Evolutionary conservation across 495 filamentous ascomycete genomes (phyloP), one percentile per base, ranked within the genome.

Genomic region (Polyplosphaeria fusca): DNA sequence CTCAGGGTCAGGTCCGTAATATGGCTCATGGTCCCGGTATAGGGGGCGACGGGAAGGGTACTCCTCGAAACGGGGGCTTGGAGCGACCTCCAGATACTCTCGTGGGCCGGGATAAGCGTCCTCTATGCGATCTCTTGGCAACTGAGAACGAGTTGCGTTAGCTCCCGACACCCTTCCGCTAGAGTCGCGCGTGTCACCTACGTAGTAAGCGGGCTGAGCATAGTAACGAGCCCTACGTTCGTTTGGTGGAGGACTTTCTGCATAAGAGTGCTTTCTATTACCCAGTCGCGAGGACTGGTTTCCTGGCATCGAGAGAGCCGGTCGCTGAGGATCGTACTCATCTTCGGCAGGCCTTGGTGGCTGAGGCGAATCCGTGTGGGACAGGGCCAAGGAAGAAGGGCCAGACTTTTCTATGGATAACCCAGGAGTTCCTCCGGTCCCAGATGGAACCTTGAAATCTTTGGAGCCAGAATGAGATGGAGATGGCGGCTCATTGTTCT

Each of bases 291-390:
- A 7, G 16, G 46, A 14, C 18, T 50, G 41, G 22, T 47, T 57
- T 11, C 45, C 25, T 28, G 62, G 63, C 38, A 41, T 19, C 24
- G 25, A 41, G 4, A 66, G 55, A 4, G 58, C 58, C 25, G 74
- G 74, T 23, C 66, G 64, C 30, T 65, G 63, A 23, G 74, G 74
- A 65, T 76, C 74, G 57, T 76, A 76, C 48, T 75, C 73, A 59
- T 76, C 70, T 35, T 73, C 73, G 11, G 51, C 63, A 1, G 65
- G 53, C 30, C 47, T 64, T 11, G 38, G 43, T 18, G 30, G 43
- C 47, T 37, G 42, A 3, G 63, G 63, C 16, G 63, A 66, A 19
- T 45, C 52, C 12, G 37, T 44, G 19, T 59, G 57, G 27, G 61
- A 49, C 24, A 52, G 66, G 25, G 32, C 55, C 52, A 52, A 53